phyloP scores from a whole-genome alignment of 2,329 filamentous ascomycete species.

The Emmonsia crescens region DNA sequence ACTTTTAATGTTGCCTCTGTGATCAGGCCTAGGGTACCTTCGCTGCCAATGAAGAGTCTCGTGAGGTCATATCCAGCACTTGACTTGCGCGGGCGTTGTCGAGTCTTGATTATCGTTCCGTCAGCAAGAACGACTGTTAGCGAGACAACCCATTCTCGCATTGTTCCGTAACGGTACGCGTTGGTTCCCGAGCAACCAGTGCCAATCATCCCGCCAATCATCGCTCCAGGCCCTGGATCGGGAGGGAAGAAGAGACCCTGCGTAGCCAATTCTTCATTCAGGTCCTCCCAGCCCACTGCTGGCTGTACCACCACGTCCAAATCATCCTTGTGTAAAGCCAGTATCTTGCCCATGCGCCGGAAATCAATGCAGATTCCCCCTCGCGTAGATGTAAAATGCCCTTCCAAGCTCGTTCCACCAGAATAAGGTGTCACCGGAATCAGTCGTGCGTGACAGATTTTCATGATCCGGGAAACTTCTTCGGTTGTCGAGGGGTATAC shows the following conservation, averaged over 20 bases:
- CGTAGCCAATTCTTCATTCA: constrained; percentile 66
- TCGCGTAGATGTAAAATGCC: constrained; percentile 72
- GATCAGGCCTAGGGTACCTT: constrained; percentile 82
- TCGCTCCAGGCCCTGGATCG: constrained; percentile 80
- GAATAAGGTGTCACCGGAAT: constrained; percentile 84
- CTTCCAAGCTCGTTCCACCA: constrained; percentile 81
- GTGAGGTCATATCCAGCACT: constrained; percentile 89
- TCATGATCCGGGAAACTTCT: constrained; percentile 78
- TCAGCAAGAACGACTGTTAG: constrained; percentile 84
- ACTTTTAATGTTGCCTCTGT: constrained; percentile 86
- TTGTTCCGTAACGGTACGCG: constrained; percentile 84
- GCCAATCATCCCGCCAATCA: constrained; percentile 65
- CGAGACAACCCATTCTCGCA: constrained; percentile 85
- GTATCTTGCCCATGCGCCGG: constrained; percentile 68
- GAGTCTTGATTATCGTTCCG: constrained; percentile 79
- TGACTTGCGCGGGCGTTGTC: constrained; percentile 78
- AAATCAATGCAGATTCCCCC: constrained; percentile 84
- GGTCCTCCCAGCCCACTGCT: constrained; percentile 72
- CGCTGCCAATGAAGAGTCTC: constrained; percentile 77
- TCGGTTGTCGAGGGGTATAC: constrained; percentile 68
- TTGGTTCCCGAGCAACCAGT: constrained; percentile 61
- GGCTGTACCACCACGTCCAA: constrained; percentile 68
- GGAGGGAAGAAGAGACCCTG: constrained; percentile 83
- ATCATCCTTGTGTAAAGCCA: constrained; percentile 66
- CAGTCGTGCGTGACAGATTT: constrained; percentile 66